phyloP scores from a whole-genome alignment of 495 filamentous ascomycete genomes.

The Penicillium canariense region DNA sequence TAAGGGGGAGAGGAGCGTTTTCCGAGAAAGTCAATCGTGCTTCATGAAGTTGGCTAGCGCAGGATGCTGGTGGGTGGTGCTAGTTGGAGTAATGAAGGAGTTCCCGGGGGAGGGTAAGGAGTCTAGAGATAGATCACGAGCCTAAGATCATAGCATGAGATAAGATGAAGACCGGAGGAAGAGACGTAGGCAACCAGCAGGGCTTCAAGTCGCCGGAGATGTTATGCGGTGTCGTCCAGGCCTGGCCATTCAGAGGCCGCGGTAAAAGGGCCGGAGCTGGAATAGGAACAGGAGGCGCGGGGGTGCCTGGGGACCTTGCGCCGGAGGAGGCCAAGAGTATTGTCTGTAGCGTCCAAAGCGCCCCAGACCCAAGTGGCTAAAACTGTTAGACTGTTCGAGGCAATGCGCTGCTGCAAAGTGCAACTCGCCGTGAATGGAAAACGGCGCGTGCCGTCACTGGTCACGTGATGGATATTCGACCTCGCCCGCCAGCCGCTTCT shows the following conservation, averaged over 20 bases:
- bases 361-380: not conserved
- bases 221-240: not conserved
- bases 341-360: no score
- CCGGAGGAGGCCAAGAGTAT: no score
- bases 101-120: not conserved
- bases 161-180: not conserved
- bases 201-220: not conserved
- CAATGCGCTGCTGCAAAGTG: not conserved
- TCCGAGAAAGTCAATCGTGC: not conserved
- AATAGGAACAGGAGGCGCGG: not conserved
- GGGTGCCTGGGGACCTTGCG: not conserved
- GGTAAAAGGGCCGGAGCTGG: not conserved
- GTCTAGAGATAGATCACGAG: not conserved
- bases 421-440: constrained; percentile 3
- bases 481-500: constrained; percentile 5
- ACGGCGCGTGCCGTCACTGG: constrained; percentile 20
- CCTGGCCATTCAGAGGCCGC: constrained; percentile 8
- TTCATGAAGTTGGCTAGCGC: not conserved
- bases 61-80: not conserved
- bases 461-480: constrained; percentile 14
- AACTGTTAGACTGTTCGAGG: not conserved
- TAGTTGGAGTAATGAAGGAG: not conserved
- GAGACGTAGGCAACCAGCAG: not conserved
- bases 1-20: not conserved
- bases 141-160: not conserved